Conservation (phyloP, 257 asterid genomes). For the Coffea eugenioides region DNA sequence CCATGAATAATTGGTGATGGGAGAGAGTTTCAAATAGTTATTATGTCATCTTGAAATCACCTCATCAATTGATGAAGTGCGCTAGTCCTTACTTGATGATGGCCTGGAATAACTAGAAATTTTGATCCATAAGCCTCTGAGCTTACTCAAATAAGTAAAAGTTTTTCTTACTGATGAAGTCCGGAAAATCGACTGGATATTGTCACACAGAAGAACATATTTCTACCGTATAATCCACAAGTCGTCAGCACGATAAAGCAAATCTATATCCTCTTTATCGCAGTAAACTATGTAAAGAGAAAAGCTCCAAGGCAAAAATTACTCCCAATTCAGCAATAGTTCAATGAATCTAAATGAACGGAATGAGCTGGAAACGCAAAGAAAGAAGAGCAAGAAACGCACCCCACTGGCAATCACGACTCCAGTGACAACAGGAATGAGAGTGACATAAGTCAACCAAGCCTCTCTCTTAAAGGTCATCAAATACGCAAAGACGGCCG, state of each 20-base stretch:
- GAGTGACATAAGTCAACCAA: slow-evolving; percentile 71
- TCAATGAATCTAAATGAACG: not conserved
- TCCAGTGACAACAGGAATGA: slow-evolving; percentile 76
- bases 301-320: not conserved
- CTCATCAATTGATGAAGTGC: not conserved
- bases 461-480: slow-evolving; percentile 75
- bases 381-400: slow-evolving; percentile 22
- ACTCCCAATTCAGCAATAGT: not conserved
- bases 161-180: not conserved
- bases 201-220: not conserved
- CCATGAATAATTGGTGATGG: not conserved
- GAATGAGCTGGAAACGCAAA: no score
- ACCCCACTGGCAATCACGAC: slow-evolving; percentile 87
- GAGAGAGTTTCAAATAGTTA: not conserved
- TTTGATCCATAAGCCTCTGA: not conserved
- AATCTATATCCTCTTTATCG: no score
- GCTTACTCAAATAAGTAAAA: not conserved
- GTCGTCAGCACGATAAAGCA: not conserved
- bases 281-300: not conserved
- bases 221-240: not conserved
- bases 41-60: not conserved
- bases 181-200: not conserved
- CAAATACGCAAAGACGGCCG: slow-evolving; percentile 76
- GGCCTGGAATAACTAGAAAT: not conserved
- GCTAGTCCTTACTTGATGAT: not conserved